Base-by-base conservation (phyloP, 805 yeast species). In the Wickerhamomyces strasburgensis region DNA sequence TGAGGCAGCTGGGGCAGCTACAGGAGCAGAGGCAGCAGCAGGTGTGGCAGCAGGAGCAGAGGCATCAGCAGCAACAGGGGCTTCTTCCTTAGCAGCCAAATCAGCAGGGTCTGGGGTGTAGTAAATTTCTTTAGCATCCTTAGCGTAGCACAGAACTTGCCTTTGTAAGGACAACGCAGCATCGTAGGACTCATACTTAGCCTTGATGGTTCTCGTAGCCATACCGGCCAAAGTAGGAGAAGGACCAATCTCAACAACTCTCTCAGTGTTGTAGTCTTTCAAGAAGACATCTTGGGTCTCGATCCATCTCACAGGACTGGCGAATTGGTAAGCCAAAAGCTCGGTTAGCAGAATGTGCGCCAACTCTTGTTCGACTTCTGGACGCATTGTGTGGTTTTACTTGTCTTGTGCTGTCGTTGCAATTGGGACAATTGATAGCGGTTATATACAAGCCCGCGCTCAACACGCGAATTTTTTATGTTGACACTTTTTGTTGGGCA, bases 261-360 rank as follows among this genome's bases (percentile, higher is more conserved):
- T 78, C 69, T 94, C 98, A 44, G 97, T 84, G 67, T 90, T 88
- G 76, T 78, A 83, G 54, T 88, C 93, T 62, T 85, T 84, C 61
- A 93, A 76, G 61, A 93, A 84, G 41, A 93, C 98, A 70, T 93
- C 98, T 68, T 93, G 99, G 45, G 98, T 93, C 64, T 94, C 98
- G 63, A 94, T 93, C 98, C 99, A 93, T 75, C 98, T 81, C 48
- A 93, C 99, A 33, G 99, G 98, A 45, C 97, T 89, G 34, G 99
- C 99, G 58, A 93, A 93, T 67, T 93, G 99, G 69, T 89, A 93
- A 37, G 98, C 98, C 68, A 93, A 75, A 53, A 93, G 79, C 74
- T 93, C 99, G 19, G 97, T 88, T 61, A 93, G 74, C 48, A 93
- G 73, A 49, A 85, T 81, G 62, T 93, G 98, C 51, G 98, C 95